Evolutionary conservation across 345 rosid genomes (phyloP).

Genomic region (Citrus unshiu): DNA sequence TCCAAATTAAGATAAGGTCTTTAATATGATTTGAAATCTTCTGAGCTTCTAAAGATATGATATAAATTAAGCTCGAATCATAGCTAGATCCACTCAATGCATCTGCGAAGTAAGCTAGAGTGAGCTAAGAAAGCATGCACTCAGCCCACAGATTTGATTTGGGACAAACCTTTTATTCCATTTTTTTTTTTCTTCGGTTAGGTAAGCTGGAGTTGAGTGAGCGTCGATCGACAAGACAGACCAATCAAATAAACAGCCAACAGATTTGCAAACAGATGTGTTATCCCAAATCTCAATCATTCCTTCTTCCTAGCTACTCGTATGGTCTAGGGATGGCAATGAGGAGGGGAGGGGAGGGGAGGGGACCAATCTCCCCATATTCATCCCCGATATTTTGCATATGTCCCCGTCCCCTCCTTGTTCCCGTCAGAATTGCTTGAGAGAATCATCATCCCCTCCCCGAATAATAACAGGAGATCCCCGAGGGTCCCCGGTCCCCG

Average conservation of each 20-base stretch:
- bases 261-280: slow-evolving; percentile 2
- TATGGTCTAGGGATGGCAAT: neutral
- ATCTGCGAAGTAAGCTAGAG: neutral
- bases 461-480: too few relatives aligned
- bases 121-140: neutral
- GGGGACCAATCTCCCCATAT: too few relatives aligned
- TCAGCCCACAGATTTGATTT: neutral
- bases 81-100: neutral
- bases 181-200: neutral
- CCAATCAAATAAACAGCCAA: neutral
- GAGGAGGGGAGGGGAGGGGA: too few relatives aligned
- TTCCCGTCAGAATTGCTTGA: too few relatives aligned
- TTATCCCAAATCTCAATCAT: neutral
- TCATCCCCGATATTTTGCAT: too few relatives aligned
- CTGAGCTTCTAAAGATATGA: neutral
- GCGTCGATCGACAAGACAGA: neutral
- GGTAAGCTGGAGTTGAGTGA: neutral
- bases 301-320: neutral
- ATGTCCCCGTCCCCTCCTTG: too few relatives aligned
- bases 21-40: too few relatives aligned
- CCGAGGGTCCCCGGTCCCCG: too few relatives aligned
- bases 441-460: too few relatives aligned
- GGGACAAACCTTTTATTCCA: neutral
- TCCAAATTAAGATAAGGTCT: too few relatives aligned
- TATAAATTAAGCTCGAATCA: neutral